phyloP scores from a whole-genome alignment of 2,329 filamentous ascomycete species.

The Curvularia hawaiiensis region DNA sequence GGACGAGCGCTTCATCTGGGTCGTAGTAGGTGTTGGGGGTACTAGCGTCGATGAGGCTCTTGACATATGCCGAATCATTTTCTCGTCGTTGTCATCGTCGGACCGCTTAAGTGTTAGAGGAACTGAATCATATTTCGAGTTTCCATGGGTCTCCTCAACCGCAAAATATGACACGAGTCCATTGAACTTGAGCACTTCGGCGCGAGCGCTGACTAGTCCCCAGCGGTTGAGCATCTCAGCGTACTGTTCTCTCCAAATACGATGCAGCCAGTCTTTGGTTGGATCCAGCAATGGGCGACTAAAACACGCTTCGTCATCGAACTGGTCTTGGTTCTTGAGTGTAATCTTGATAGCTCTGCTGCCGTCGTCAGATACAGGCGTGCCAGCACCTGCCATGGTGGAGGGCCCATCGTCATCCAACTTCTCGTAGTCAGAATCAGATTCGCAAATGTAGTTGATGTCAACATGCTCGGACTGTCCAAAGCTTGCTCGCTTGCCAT shows the following conservation, averaged over 20 bases:
- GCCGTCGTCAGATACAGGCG: slow-evolving; percentile 17
- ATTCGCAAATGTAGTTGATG: slow-evolving; percentile 38
- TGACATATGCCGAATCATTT: slow-evolving; percentile 24
- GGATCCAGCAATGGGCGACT: slow-evolving; percentile 57
- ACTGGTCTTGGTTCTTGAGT: slow-evolving; percentile 62
- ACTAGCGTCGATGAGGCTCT: slow-evolving; percentile 34
- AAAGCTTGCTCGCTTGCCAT: slow-evolving; percentile 48
- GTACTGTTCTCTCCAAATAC: slow-evolving; percentile 61
- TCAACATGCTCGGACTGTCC: slow-evolving; percentile 40
- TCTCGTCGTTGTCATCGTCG: slow-evolving; percentile 18
- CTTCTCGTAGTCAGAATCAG: slow-evolving; percentile 41
- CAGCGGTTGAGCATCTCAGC: slow-evolving; percentile 64
- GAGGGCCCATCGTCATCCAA: slow-evolving; percentile 19
- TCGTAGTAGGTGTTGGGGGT: slow-evolving; percentile 25
- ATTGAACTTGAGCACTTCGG: slow-evolving; percentile 64
- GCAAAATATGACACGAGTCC: slow-evolving; percentile 48
- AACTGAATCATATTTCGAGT: slow-evolving; percentile 35
- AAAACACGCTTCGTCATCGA: slow-evolving; percentile 58
- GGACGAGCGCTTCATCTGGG: slow-evolving; percentile 31
- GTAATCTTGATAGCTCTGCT: slow-evolving; percentile 51
- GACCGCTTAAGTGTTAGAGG: slow-evolving; percentile 32
- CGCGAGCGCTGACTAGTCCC: slow-evolving; percentile 59
- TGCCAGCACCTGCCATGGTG: slow-evolving; percentile 24
- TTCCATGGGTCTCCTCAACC: slow-evolving; percentile 23
- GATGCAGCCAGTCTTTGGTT: slow-evolving; percentile 54